A percentile compares a stretch with the other conserved stretches of the same genome.
phyloP scores from a whole-genome alignment of 495 filamentous ascomycete species.

The Penicillium longicatenatum region DNA sequence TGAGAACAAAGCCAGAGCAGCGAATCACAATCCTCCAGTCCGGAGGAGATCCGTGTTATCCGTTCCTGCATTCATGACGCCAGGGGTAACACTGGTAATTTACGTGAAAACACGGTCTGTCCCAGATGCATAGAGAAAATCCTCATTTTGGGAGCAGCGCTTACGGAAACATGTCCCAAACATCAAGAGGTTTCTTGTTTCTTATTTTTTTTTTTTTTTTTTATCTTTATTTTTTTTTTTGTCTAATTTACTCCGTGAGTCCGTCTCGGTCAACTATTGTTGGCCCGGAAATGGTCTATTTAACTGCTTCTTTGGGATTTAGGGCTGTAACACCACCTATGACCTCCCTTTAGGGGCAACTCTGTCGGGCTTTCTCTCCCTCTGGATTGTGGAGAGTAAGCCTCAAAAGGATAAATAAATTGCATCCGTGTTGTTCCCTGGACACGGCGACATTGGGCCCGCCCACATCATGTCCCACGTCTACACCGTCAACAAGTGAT shows the following conservation, averaged over 20 bases:
- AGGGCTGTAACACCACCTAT: background rate
- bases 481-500: background rate
- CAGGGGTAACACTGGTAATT: slow-evolving; percentile 17
- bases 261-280: background rate
- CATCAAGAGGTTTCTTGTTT: background rate
- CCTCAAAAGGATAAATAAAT: background rate
- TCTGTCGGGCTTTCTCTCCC: background rate
- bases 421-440: background rate
- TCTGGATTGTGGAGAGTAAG: background rate
- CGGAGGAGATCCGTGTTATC: slow-evolving; percentile 17
- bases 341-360: background rate
- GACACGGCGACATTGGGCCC: background rate
- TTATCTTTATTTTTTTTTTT: too few relatives aligned
- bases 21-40: slow-evolving; percentile 16
- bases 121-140: slow-evolving; percentile 4
- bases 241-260: background rate
- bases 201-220: background rate
- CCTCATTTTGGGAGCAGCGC: slow-evolving; percentile 1
- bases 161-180: slow-evolving; percentile 1
- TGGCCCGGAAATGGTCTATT: background rate
- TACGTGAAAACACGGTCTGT: background rate
- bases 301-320: background rate
- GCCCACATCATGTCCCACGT: background rate
- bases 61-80: slow-evolving; percentile 28
- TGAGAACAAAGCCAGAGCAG: background rate